Conservation (phyloP, 306 rosid genomes). For the Crotalaria pallida region DNA sequence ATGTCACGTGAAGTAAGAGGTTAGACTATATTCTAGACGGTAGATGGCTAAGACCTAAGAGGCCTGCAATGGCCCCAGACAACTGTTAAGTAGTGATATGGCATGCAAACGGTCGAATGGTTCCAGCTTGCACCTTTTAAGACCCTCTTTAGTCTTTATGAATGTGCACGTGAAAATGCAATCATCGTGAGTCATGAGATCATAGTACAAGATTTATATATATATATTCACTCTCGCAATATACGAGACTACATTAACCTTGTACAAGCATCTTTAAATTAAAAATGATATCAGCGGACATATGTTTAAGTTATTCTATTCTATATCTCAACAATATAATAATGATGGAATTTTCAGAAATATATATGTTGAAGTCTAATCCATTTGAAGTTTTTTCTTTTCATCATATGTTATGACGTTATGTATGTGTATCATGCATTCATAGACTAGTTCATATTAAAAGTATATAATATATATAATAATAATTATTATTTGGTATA, state of each 20-base stretch:
- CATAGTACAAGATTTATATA: not conserved
- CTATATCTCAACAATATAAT: not conserved
- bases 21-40: not conserved
- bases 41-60: not conserved
- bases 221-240: not conserved
- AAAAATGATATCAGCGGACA: not conserved
- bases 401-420: too few species aligned
- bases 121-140: conserved; percentile 13
- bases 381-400: too few species aligned
- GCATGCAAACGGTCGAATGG: not conserved
- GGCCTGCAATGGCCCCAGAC: not conserved
- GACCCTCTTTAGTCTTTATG: not conserved
- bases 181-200: not conserved
- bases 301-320: not conserved
- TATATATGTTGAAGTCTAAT: not conserved
- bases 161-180: not conserved
- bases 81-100: not conserved
- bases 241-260: not conserved
- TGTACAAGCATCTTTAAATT: not conserved
- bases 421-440: too few species aligned
- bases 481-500: not conserved
- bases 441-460: not conserved
- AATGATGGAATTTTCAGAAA: not conserved
- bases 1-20: not conserved
- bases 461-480: too few species aligned